Evolutionary conservation across 2,329 filamentous ascomycete genomes (phyloP).

Genomic region (Aspergillus flavus): DNA sequence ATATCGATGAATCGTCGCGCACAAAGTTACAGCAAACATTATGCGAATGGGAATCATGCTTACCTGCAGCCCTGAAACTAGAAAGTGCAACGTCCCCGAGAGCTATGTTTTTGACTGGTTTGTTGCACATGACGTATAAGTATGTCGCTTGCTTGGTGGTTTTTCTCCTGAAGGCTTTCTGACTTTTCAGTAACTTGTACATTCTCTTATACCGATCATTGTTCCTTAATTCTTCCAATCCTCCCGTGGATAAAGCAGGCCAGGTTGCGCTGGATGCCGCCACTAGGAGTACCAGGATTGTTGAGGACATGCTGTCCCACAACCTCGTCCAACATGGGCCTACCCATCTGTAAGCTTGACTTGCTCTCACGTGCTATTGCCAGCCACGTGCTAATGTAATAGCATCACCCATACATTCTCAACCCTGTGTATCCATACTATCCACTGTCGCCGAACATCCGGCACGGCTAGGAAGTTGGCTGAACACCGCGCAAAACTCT

Average conservation of each 20-base stretch:
- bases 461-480: conserved; percentile 48
- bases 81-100: conserved; percentile 32
- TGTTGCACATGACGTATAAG: conserved; percentile 52
- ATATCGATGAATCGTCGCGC: conserved; percentile 25
- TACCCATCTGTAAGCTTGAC: conserved; percentile 43
- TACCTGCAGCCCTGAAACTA: conserved; percentile 40
- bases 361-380: background rate
- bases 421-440: conserved; percentile 52
- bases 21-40: conserved; percentile 36
- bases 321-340: conserved; percentile 49
- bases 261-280: conserved; percentile 50
- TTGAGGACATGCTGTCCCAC: conserved; percentile 52
- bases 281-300: conserved; percentile 49
- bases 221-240: conserved; percentile 39
- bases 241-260: conserved; percentile 35
- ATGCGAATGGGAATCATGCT: conserved; percentile 42
- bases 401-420: conserved; percentile 53
- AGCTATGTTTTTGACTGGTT: conserved; percentile 41
- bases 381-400: background rate
- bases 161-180: background rate
- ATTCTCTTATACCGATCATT: conserved; percentile 49
- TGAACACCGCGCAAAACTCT: conserved; percentile 53
- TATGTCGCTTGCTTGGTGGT: conserved; percentile 17
- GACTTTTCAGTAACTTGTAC: conserved; percentile 42
- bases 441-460: conserved; percentile 41